Base-by-base conservation (phyloP, 2,329 filamentous ascomycete genomes). In the Epichloe elymi region DNA sequence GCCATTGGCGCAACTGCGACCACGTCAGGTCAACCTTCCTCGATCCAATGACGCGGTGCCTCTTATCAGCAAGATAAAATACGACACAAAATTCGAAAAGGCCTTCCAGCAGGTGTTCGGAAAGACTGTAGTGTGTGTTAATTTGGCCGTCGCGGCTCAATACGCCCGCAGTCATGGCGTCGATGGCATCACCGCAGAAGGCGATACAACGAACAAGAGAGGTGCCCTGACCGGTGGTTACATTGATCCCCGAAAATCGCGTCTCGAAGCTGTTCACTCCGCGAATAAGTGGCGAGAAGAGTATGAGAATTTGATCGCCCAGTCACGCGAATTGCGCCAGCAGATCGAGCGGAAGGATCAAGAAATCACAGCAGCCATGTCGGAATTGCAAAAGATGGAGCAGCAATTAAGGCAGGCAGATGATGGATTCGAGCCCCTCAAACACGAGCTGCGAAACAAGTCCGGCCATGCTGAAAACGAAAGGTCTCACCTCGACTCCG, bases 31-130 rank as follows among this genome's bases (percentile, higher is more conserved):
- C 48, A 91, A 91, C 58, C 78, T 96, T 55, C 91, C 93, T 3
- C 83, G 86, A 54, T 87, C 88, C 0, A 86, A 83, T 56, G 91
- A 97, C 66, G 91, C 89, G 2, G 81, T 95, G 37, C 88, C 89
- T 1, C 79, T 98, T 59, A 74, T 96, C 51, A 85, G 82, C 61
- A 95, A 94, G 67, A 78, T 97, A 54, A 78, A 80, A 46, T 98
- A 84, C 61, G 85, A 96, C 48, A 62, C 75, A 2, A 74, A 72
- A 54, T 96, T 84, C 59, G 88, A 94, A 53, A 85, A 81, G 59
- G 93, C 93, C 0, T 93, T 98, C 65, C 83, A 87, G 62, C 90
- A 96, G 63, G 88, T 98, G 0, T 98, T 98, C 68, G 93, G 90
- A 45, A 94, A 88, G 67, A 93, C 88, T 0, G 88, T 98, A 49